phyloP scores from a whole-genome alignment of 306 rosid genomes.

The Psophocarpus tetragonolobus region DNA sequence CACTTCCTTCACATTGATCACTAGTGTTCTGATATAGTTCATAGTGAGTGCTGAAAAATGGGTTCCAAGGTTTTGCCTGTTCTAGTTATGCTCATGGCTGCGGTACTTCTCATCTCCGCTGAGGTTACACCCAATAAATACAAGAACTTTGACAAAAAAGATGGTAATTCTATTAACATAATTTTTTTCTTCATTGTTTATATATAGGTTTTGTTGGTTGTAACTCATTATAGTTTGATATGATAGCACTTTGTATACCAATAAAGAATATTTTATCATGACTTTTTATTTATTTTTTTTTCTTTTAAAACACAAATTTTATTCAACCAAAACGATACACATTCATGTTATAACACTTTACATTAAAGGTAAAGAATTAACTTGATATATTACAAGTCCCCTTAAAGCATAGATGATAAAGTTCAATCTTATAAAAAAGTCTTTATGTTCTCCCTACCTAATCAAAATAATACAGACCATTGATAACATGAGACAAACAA shows the following conservation, averaged over 20 bases:
- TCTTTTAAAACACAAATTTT: no score
- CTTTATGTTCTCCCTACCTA: no score
- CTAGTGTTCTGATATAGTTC: neutral
- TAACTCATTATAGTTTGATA: neutral
- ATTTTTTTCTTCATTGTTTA: neutral
- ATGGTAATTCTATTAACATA: slow-evolving; percentile 3
- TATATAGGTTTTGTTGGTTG: neutral
- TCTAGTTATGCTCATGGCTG: neutral
- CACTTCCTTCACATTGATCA: neutral
- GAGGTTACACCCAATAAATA: neutral
- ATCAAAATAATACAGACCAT: no score
- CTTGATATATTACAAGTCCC: no score
- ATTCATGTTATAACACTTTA: no score
- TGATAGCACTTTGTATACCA: neutral
- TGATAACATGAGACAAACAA: no score
- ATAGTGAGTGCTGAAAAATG: neutral
- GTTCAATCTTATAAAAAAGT: no score
- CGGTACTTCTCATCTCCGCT: neutral
- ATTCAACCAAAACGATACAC: no score
- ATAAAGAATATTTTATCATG: neutral
- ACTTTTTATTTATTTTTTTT: no score
- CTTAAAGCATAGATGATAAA: no score
- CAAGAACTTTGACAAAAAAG: neutral
- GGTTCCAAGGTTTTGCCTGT: slow-evolving; percentile 9
- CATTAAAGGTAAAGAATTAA: no score